Base-by-base conservation (phyloP, 371 early-diverging fungal genomes). In the Apophysomyces elegans region DNA sequence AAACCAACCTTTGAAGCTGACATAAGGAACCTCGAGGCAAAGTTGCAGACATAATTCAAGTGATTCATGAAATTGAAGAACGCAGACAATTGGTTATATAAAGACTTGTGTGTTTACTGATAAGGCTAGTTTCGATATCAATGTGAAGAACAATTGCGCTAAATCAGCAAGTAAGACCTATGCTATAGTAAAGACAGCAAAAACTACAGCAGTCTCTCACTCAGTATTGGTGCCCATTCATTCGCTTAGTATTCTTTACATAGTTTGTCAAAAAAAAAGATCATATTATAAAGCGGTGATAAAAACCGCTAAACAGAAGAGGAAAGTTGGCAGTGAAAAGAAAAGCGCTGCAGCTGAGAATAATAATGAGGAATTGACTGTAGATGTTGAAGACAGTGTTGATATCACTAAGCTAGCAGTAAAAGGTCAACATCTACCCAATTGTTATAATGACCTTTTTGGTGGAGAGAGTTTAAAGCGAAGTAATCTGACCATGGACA, bases 371-470 rank as follows among this genome's bases (percentile, higher is more conserved):
- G 41, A 41, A 41, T 5, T 13, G 1, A 41, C 4, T 4, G 4
- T 45, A 63, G 26, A 56, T 11, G 37, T 47, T 58, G 39, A 12
- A 57, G 64, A 14, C 45, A 64, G 37, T 37, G 57, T 26, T 26
- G 41, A 41, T 41, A 41, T 11, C 4, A 58, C 56, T 57, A 67
- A 54, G 11, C 13, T 41, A 41, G 41, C 13, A 41, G 41, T 41
- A 41, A 41, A 62, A 62, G 46, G 12, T 58, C 61, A 35, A 67
- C 67, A 9, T 39, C 56, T 62, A 58, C 50, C 50, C 54, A 67
- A 50, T 58, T 62, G 54, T 62, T n/a, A 58, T 62, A 47, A 58
- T 58, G 59, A 61, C 7, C 58, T 67, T 43, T 58, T 67, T 56
- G 44, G 44, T 67, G 35, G 61, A 0, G 61, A 58, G 58, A 56